Base-by-base conservation (phyloP, 164 flowering plant species). In the Nelumbo lutea region DNA sequence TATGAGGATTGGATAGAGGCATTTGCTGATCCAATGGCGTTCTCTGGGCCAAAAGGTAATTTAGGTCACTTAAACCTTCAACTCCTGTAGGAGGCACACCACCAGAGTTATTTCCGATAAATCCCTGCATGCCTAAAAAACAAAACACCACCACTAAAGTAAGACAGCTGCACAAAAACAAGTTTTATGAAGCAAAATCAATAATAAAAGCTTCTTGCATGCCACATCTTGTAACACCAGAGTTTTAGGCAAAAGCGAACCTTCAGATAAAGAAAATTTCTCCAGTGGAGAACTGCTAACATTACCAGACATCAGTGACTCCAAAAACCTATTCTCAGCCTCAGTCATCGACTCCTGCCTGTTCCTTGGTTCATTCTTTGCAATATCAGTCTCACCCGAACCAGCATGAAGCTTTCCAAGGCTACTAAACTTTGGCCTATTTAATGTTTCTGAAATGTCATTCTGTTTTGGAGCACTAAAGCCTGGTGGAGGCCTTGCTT, bases 401-500 rank as follows among this genome's bases (percentile, higher is more conserved):
- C 78, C 82, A 61, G 82, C 46, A 65, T 76, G 82, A 63, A 71
- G 74, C 60, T 74, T 87, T 41, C 86, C 90, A 68, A 75, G 62
- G 66, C 70, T 71, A 78, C 77, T 77, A 61, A 73, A 67, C 69
- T 77, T 82, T 59, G 79, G 73, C 78, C 73, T 76, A 64, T 68
- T 73, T 42, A 83, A 47, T 52, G 76, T 62, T 77, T 90, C 93
- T 6, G 76, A 47, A 41, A 72, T 42, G 60, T 95, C 99, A 77
- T 68, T 84, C 51, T 66, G 87, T 74, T 89, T 89, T 13, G 96
- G 77, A 9, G 66, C 70, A 73, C 71, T 67, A 77, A 96, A 96
- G 27, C 99, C 99, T 76, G 99, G 99, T 9, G 99, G 99, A 58
- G 99, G 96, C 59, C 90, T 73, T 5, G 90, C 90, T 80, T 96